These are phyloP conservation scores for Isatis tinctoria DNA, from an alignment of 345 rosid species.

Conservation along the genomic window DNA sequence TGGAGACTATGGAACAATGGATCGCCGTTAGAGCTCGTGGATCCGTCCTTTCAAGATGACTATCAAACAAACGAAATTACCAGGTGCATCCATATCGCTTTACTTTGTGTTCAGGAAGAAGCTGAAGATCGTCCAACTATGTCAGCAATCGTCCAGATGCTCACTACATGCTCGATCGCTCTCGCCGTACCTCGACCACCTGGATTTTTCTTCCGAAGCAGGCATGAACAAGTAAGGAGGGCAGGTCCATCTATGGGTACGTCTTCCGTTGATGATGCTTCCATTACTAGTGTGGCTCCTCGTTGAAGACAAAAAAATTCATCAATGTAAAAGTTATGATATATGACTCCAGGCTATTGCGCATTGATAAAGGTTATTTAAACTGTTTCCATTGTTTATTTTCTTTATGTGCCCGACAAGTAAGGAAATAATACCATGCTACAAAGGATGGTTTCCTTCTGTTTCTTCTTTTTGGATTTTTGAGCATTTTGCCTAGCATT, in stretches of 20 bases:
- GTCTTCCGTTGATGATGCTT: slow-evolving; percentile 6
- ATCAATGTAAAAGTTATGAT: background rate
- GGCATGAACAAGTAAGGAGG: background rate
- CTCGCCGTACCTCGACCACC: slow-evolving; percentile 25
- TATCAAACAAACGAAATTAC: slow-evolving; percentile 33
- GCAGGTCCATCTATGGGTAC: background rate
- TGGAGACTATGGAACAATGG: slow-evolving; percentile 42
- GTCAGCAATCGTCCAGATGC: slow-evolving; percentile 36
- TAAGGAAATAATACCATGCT: background rate
- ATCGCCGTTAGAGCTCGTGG: slow-evolving; percentile 11
- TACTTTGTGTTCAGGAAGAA: slow-evolving; percentile 49
- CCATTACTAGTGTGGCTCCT: slow-evolving; percentile 18
- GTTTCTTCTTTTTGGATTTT: too few relatives aligned
- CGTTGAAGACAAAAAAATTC: background rate
- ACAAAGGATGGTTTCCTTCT: background rate
- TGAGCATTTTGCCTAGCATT: too few relatives aligned
- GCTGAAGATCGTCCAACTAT: slow-evolving; percentile 40
- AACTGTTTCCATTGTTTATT: background rate
- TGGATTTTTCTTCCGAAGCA: slow-evolving; percentile 3
- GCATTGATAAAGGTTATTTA: background rate
- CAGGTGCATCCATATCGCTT: slow-evolving; percentile 44
- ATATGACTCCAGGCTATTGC: background rate
- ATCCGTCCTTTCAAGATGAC: slow-evolving; percentile 15
- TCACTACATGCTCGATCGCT: slow-evolving; percentile 27
- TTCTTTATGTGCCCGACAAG: background rate